Evolutionary conservation across 176 grass and related monocot species (phyloP), one percentile per base, ranked within the genome.

Genomic region (Saccharum spontaneum): DNA sequence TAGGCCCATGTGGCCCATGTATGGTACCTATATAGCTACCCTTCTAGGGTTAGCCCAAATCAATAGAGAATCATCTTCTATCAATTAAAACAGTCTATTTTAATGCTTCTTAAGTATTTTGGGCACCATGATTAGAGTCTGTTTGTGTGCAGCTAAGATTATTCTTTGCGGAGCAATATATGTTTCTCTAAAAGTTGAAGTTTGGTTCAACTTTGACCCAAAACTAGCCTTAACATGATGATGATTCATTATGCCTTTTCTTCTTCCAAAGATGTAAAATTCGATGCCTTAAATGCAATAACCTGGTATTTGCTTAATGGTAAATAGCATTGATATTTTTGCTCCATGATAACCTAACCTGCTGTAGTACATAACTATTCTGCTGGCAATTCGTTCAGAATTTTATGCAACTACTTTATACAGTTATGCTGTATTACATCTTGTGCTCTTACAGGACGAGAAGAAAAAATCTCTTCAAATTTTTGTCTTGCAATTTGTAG

Each of bases 381-480:
- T 9, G 7, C 45, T 52, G 71, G 16, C 71, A 71, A 82, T 12
- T 87, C 1, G 41, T 16, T 46, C 34, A 40, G 33, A 52, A 68
- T 49, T 63, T 84, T 64, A 52, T 49, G 39, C 65, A 40, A 18
- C 34, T 10, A 74, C 3, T 50, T 50, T 74, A 49, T 48, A 73
- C 8, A 74, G n/a, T 46, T 50, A 74, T 50, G n/a, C 1, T 74
- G 24, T 30, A 74, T 31, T 89, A 82, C 75, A 86, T 82, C 65
- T 82, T 71, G 36, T 65, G 10, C 78, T 80, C 69, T 67, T 87
- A 82, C 90, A 98, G 95, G 90, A 65, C 26, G 93, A 98, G 85
- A 98, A 90, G 80, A 90, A 88, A 80, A 93, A 95, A 85, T 88
- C 82, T 22, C 83, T 98, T 57, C 93, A 98, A 83, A n/a, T 78